These are phyloP conservation scores for Agrocybe praecox DNA, from an alignment of 768 basidiomycete species.

Conservation along the genomic window DNA sequence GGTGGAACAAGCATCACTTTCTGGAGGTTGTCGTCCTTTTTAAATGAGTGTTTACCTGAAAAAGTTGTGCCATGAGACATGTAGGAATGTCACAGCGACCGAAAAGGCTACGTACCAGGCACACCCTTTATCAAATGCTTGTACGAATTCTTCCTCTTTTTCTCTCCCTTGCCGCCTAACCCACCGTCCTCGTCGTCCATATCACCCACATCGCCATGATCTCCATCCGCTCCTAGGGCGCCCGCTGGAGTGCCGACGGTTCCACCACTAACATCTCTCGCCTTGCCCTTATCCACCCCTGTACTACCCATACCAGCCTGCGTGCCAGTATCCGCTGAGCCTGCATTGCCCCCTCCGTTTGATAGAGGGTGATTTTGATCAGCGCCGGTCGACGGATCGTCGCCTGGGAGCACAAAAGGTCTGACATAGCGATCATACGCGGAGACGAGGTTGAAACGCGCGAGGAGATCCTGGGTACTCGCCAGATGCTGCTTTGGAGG, in stretches of 20 bases:
- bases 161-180: slow-evolving; percentile 53
- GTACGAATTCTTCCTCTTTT: slow-evolving; percentile 80
- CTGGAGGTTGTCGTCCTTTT: slow-evolving; percentile 75
- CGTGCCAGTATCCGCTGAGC: not conserved
- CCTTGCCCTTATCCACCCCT: slow-evolving; percentile 50
- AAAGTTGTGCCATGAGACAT: not conserved
- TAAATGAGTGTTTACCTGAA: slow-evolving; percentile 76
- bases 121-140: slow-evolving; percentile 76
- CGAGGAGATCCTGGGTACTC: slow-evolving; percentile 80
- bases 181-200: slow-evolving; percentile 57
- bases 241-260: slow-evolving; percentile 19
- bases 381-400: slow-evolving; percentile 6
- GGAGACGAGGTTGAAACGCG: slow-evolving; percentile 67
- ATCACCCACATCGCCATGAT: slow-evolving; percentile 37
- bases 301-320: not conserved
- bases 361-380: not conserved
- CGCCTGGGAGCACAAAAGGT: slow-evolving; percentile 35
- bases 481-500: slow-evolving; percentile 53
- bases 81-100: slow-evolving; percentile 9
- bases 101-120: slow-evolving; percentile 52
- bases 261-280: slow-evolving; percentile 38
- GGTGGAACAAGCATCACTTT: slow-evolving; percentile 69
- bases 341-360: slow-evolving; percentile 16
- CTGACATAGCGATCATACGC: slow-evolving; percentile 86
- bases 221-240: slow-evolving; percentile 31